Evolutionary conservation across 2,329 filamentous ascomycete species (phyloP), one percentile per base, ranked within the genome.

Genomic region (Penicillium palitans): DNA sequence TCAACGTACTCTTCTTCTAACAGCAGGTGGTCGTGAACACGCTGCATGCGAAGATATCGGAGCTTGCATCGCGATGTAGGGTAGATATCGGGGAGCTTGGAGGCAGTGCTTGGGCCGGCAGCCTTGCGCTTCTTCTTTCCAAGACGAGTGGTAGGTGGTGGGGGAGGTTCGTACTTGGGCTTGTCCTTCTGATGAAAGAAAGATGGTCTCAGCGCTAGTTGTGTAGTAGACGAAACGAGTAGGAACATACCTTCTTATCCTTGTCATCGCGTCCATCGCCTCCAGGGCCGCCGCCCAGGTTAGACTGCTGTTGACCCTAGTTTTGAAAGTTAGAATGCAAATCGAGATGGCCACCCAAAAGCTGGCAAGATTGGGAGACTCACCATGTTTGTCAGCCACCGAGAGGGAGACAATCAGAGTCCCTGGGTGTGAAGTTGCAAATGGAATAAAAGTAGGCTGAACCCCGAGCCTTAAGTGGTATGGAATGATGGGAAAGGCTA

Each of bases 91-190:
- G 95, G 95, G 27, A 99, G 88, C 80, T 99, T 99, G 58, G 93
- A 91, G 19, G 95, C 91, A 52, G 95, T 93, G 77, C 93, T 97
- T 63, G 91, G 92, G 53, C 95, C 95, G 60, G 90, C 92, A 50
- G 87, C 86, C 88, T 91, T 97, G 85, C 93, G 93, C 90, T 99
- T 99, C 89, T 96, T 97, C 73, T 93, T 91, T 61, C 95, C 95
- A 75, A 99, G 89, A 76, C 95, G 91, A 66, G 95, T 98, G 62
- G 95, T 99, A 63, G 95, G 95, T 72, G 93, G 89, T 78, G 95
- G 95, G 68, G 95, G 95, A 65, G 95, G 95, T 79, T 99, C 95
- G 83, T 99, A 99, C 90, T 96, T 98, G 75, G 95, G 95, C 88
- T 99, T 99, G 64, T 99, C 93, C 85, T 99, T 98, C 93, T 96